These are phyloP conservation scores for Leucosporidium yakuticum DNA, from an alignment of 768 basidiomycete species.

Conservation along the genomic window DNA sequence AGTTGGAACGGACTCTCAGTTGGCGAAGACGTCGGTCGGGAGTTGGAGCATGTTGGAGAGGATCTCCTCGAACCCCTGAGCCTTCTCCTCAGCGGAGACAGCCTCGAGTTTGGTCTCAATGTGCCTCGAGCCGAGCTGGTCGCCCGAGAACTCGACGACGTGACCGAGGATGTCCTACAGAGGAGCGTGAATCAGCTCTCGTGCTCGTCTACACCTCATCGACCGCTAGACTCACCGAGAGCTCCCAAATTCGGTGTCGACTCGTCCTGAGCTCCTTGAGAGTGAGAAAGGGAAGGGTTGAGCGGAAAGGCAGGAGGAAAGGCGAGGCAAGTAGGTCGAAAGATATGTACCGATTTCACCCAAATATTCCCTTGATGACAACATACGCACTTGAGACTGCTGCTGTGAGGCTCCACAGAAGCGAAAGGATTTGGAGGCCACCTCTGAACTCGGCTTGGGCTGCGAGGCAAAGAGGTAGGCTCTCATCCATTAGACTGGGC, in stretches of 20 bases:
- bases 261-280: slow-evolving; percentile 80
- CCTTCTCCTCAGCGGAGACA: slow-evolving; percentile 70
- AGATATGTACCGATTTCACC: no score
- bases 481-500: no score
- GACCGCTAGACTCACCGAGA: slow-evolving; percentile 54
- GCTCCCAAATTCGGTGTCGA: slow-evolving; percentile 72
- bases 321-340: no score
- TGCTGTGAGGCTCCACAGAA: no score
- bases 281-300: no score
- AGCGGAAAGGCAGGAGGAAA: no score
- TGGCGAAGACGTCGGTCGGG: slow-evolving; percentile 89
- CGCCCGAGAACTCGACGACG: slow-evolving; percentile 83
- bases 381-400: no score
- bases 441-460: no score
- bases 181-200: no score
- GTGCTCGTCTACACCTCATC: slow-evolving; percentile 12
- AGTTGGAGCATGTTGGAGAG: slow-evolving; percentile 70
- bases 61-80: slow-evolving; percentile 78
- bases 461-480: no score
- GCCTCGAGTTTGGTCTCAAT: slow-evolving; percentile 80
- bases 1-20: slow-evolving; percentile 86
- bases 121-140: slow-evolving; percentile 97
- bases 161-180: slow-evolving; percentile 75
- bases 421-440: no score
- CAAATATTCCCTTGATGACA: no score